Percentiles rank a stretch among this genome's conserved stretches.
These are phyloP conservation scores for Tolypocladium pustulatum DNA, from an alignment of 2,329 filamentous ascomycete species.

Conservation along the genomic window DNA sequence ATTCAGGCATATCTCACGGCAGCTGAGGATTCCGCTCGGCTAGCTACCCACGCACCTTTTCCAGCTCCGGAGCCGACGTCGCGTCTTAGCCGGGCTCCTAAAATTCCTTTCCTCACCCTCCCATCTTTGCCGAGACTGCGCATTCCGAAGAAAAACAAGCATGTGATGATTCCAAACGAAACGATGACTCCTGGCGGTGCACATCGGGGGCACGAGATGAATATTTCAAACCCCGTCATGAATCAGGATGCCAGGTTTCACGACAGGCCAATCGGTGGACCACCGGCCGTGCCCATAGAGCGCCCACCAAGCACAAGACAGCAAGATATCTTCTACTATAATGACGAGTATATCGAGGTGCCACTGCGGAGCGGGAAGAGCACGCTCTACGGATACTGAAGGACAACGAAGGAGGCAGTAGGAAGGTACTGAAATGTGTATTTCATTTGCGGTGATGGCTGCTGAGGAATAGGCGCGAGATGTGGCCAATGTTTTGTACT, in stretches of 20 bases:
- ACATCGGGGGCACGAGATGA: constrained; percentile 12
- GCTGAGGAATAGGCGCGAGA: neutral
- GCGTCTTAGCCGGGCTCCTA: constrained; percentile 4
- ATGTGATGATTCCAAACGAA: neutral
- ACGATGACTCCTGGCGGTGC: constrained; percentile 13
- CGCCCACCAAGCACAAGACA: neutral
- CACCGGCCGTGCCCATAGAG: neutral
- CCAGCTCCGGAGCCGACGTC: neutral
- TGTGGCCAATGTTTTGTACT: neutral
- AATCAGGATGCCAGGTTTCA: constrained; percentile 7
- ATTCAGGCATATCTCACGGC: constrained; percentile 25
- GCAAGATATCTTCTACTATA: neutral
- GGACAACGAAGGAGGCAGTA: neutral
- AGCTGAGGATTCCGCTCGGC: constrained; percentile 12
- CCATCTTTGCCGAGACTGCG: constrained; percentile 27
- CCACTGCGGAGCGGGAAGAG: constrained; percentile 25
- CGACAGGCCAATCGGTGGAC: constrained; percentile 11
- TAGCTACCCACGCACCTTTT: constrained; percentile 2
- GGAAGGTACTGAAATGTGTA: neutral
- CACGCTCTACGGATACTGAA: constrained; percentile 18
- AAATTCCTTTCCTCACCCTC: constrained; percentile 23
- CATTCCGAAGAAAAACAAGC: constrained; percentile 28
- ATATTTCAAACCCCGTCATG: constrained; percentile 20
- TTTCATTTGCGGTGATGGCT: neutral
- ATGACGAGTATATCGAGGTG: constrained; percentile 13